Evolutionary conservation across 2,329 filamentous ascomycete genomes (phyloP), one percentile per base, ranked within the genome.

Genomic region (Trichoderma gracile): DNA sequence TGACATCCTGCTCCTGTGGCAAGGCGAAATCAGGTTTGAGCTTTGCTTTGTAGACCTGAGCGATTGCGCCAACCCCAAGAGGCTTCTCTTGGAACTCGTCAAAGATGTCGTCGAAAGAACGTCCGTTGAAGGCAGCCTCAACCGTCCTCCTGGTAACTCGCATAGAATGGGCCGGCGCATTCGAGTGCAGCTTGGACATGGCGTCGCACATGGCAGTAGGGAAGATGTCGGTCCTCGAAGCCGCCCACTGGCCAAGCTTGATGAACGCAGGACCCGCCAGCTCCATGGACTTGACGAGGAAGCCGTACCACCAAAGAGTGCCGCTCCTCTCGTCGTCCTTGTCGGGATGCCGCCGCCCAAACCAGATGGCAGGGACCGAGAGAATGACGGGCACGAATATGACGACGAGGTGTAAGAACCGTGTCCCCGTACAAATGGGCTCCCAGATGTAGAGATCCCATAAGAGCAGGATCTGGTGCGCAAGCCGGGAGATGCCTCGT

Each of bases 221-320:
- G 74, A 99, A 99, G 73, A 99, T 97, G 77, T 99, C 95, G 47
- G 93, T 91, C 74, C 95, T 85, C 5, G 95, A 98, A 3, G 95
- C 95, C 19, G 95, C 95, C 95, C 95, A 99, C 87, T 99, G 95
- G 17, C 95, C 95, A 62, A 99, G 86, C 88, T 99, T 99, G 79
- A 99, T 99, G 73, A 99, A 99, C 0, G 95, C 93, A 50, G 95
- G 93, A 0, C 95, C 95, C 19, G 94, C 92, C 73, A 88, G 84
- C 78, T 99, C 94, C 95, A 99, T 98, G 30, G 90, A 84, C 65
- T 82, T 84, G 10, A 98, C 93, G 45, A 99, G 78, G 72, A 97
- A 95, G 3, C 82, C 81, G 78, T 97, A 99, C 95, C 95, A 99
- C 92, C 91, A 97, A 3, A 98, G 73, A 0, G 93, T 93, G 0